Conservation (phyloP, 306 rosid species). For the Glycine latifolia region DNA sequence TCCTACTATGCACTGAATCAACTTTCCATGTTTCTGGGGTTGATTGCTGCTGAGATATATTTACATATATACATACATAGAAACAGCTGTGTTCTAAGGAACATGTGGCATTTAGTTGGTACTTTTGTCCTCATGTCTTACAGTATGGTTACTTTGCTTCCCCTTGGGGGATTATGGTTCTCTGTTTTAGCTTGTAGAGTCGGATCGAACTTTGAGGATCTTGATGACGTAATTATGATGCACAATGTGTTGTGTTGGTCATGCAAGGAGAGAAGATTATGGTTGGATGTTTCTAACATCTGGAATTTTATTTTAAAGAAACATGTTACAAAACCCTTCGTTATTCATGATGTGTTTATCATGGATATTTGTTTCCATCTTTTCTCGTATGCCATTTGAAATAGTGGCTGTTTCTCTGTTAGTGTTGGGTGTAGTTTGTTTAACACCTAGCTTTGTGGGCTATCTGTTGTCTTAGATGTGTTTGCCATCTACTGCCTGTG, state of each 20-base stretch:
- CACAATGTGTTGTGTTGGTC: slow-evolving; percentile 53
- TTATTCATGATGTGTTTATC: slow-evolving; percentile 35
- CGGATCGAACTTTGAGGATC: slow-evolving; percentile 74
- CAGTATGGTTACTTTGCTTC: slow-evolving; percentile 51
- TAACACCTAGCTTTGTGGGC: too few species aligned
- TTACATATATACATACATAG: slow-evolving; percentile 71
- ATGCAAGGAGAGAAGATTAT: slow-evolving; percentile 45
- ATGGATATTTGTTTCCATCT: slow-evolving; percentile 31
- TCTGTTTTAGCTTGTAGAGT: slow-evolving; percentile 66
- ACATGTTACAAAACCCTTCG: slow-evolving; percentile 42
- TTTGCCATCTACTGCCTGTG: not conserved
- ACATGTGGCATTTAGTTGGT: slow-evolving; percentile 61
- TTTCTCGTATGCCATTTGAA: not conserved
- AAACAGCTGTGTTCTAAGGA: slow-evolving; percentile 59
- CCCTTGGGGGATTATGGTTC: slow-evolving; percentile 42
- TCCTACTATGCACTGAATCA: slow-evolving; percentile 57
- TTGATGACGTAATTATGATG: slow-evolving; percentile 59
- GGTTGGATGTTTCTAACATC: slow-evolving; percentile 54
- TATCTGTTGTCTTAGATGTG: not conserved
- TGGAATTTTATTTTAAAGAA: slow-evolving; percentile 51
- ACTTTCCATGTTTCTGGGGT: slow-evolving; percentile 51
- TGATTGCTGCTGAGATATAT: slow-evolving; percentile 59
- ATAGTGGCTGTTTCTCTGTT: not conserved
- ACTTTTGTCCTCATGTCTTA: slow-evolving; percentile 54
- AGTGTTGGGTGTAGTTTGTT: too few species aligned